These are phyloP conservation scores for Phytophthora podocarpi DNA, from an alignment of 352 stramenopile genomes.

Conservation along the genomic window DNA sequence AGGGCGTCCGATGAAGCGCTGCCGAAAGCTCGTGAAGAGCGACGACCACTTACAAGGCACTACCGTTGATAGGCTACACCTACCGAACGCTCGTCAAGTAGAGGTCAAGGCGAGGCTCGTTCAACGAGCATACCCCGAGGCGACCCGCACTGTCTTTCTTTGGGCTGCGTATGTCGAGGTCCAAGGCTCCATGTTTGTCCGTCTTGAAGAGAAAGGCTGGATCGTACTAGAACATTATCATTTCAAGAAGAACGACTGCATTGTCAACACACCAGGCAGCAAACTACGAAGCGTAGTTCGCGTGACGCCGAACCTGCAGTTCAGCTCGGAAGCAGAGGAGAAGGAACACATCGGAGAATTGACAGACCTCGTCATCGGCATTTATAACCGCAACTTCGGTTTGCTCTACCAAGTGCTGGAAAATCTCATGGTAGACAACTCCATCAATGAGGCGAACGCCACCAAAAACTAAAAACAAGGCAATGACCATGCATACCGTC, in stretches of 20 bases:
- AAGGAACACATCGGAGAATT: slow-evolving; percentile 12
- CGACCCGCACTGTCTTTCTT: slow-evolving; percentile 11
- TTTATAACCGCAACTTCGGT: slow-evolving; percentile 23
- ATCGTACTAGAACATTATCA: not conserved
- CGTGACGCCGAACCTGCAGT: slow-evolving; percentile 18
- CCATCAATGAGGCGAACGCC: not conserved
- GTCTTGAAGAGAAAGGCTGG: slow-evolving; percentile 41
- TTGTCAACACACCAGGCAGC: no score
- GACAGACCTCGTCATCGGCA: slow-evolving; percentile 20
- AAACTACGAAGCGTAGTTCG: slow-evolving; percentile 1
- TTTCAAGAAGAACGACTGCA: not conserved
- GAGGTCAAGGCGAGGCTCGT: slow-evolving; percentile 20
- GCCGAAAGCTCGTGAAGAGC: slow-evolving; percentile 4
- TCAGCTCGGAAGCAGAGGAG: slow-evolving; percentile 12
- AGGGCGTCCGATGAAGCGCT: not conserved
- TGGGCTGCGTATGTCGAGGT: slow-evolving; percentile 40
- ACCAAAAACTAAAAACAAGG: no score
- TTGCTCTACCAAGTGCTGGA: slow-evolving; percentile 23
- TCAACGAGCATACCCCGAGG: slow-evolving; percentile 13
- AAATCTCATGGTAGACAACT: slow-evolving; percentile 26
- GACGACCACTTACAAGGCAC: slow-evolving; percentile 18
- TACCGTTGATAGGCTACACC: slow-evolving; percentile 12
- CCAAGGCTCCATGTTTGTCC: slow-evolving; percentile 33
- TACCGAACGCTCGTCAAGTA: slow-evolving; percentile 1
- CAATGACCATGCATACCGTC: no score